phyloP scores from a whole-genome alignment of 202 grass and related monocot genomes.

The Carex arenaria region DNA sequence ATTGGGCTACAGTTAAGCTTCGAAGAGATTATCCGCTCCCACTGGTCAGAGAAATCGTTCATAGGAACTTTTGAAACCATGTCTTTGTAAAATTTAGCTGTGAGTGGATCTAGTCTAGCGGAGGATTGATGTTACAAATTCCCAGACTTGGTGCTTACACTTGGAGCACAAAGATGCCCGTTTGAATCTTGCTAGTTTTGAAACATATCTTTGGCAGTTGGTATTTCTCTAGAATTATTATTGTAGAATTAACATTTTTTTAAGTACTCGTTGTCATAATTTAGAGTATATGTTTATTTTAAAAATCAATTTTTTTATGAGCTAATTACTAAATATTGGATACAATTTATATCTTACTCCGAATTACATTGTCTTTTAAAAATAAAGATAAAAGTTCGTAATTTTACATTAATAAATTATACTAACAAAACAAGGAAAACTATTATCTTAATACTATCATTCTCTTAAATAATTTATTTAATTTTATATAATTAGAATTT shows the following conservation, averaged over 20 bases:
- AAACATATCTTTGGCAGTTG: not conserved
- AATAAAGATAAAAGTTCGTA: too few species aligned
- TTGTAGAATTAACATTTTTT: not conserved
- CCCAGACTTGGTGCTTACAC: not conserved
- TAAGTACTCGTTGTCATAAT: not conserved
- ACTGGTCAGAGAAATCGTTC: not conserved
- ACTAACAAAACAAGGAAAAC: not conserved
- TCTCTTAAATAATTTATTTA: not conserved
- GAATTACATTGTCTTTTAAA: too few species aligned
- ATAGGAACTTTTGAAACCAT: not conserved
- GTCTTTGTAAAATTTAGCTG: not conserved
- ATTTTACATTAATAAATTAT: too few species aligned
- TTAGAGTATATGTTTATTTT: not conserved
- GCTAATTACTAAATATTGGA: not conserved
- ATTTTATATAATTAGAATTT: not conserved
- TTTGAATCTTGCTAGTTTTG: not conserved
- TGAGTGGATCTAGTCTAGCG: not conserved
- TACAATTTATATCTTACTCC: too few species aligned
- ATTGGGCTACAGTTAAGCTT: not conserved
- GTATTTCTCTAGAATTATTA: not conserved
- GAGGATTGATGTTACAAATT: not conserved
- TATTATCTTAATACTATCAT: not conserved
- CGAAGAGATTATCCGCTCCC: not conserved
- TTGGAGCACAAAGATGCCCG: not conserved
- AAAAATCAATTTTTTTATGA: not conserved